Base-by-base conservation (phyloP, 2,329 filamentous ascomycete species). In the Aspergillus ibericus region DNA sequence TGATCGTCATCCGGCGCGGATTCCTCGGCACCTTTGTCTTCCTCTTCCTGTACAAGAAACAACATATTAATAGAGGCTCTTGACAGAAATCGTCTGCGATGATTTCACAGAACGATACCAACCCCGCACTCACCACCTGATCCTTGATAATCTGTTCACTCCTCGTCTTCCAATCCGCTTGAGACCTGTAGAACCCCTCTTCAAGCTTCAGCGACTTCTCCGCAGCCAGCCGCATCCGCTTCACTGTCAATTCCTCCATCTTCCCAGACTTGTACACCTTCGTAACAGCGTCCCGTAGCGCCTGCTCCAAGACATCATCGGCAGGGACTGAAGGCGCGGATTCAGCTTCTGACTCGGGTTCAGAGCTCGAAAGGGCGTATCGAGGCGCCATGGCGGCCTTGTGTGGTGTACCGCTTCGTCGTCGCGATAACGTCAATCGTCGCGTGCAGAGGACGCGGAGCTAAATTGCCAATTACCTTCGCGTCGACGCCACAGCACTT, bases 181-280 rank as follows among this genome's bases (percentile, higher is more conserved):
- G 72, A n/a, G 64, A 72, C 66, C 84, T 88, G 64, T 87, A 81
- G 66, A 85, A 87, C 2, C 79, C 83, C 5, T 75, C 73, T 7
- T 79, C 75, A 20, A 88, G 72, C 32, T 77, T 78, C 10, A 88
- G 70, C 50, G 79, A 70, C 57, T 79, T 72, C 68, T 86, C 85
- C 4, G 80, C 81, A 22, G 78, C 78, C 29, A 75, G 67, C 50
- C 85, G 82, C 52, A 86, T 81, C 55, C 78, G 77, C 62, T 85
- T 86, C 53, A 87, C 77, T 0, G 85, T 86, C 60, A 87, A 71
- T 52, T 84, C 79, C 5, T 84, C 80, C 32, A 73, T 69, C 18
- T 82, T 76, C 7, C 73, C 75, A 1, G 68, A 64, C 27, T 69
- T 66, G 64, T 69, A 76, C 49, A 77, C 67, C n/a, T 65, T 61